A percentile compares a stretch with the other conserved stretches of the same genome.
phyloP scores from a whole-genome alignment of 1,139 yeast species.

The Suhomyces taliae region DNA sequence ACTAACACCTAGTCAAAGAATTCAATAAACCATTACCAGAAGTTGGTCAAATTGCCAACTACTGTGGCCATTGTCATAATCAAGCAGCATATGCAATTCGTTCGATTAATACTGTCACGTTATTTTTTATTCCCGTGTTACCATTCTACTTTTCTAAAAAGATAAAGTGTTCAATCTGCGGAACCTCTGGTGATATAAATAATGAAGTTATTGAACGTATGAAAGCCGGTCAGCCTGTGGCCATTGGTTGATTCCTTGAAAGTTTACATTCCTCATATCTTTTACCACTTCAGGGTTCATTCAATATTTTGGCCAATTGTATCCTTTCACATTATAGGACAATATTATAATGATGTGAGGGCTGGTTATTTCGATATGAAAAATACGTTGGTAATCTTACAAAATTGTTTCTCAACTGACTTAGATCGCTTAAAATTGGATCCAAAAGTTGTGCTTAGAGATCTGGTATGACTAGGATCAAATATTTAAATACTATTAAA shows the following conservation, averaged over 20 bases:
- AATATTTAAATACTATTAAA: too few species aligned
- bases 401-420: too few species aligned
- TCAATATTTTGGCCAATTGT: too few species aligned
- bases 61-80: slow-evolving; percentile 39
- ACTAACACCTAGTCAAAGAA: slow-evolving; percentile 17
- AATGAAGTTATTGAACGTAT: slow-evolving; percentile 31
- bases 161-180: slow-evolving; percentile 45
- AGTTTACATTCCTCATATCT: too few species aligned
- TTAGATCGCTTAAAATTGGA: too few species aligned
- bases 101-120: slow-evolving; percentile 43
- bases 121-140: slow-evolving; percentile 46
- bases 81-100: slow-evolving; percentile 45
- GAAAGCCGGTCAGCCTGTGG: slow-evolving; percentile 44
- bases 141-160: slow-evolving; percentile 43
- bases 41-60: slow-evolving; percentile 16
- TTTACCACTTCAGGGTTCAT: too few species aligned
- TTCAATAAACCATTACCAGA: slow-evolving; percentile 19
- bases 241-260: slow-evolving; percentile 13
- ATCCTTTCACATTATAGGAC: too few species aligned
- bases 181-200: slow-evolving; percentile 42
- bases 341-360: too few species aligned
- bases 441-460: too few species aligned
- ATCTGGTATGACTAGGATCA: too few species aligned
- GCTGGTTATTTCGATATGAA: too few species aligned
- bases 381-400: too few species aligned